Conservation (phyloP, 2,329 filamentous ascomycete species). For the Hypoxylon sp. region DNA sequence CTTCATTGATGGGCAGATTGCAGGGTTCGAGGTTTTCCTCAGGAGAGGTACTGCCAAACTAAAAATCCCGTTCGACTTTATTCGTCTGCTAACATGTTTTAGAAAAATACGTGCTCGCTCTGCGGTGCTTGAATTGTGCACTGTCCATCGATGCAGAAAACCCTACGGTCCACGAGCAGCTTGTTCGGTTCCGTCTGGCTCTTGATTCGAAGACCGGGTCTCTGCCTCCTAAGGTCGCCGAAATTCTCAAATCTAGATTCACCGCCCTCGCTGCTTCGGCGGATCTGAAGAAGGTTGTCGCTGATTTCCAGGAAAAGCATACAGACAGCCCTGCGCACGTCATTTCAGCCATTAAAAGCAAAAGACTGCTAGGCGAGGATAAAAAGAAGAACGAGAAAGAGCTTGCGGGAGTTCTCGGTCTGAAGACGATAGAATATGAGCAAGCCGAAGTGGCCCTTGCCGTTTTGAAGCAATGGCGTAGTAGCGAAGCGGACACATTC, state of each 20-base stretch:
- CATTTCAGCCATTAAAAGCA: conserved; percentile 68
- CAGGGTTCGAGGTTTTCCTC: conserved; percentile 90
- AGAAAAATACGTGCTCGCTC: conserved; percentile 88
- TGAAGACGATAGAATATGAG: conserved; percentile 55
- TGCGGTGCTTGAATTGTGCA: conserved; percentile 83
- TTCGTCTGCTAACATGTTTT: conserved; percentile 25
- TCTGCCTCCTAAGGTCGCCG: conserved; percentile 69
- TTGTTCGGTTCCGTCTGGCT: conserved; percentile 71
- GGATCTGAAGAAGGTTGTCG: conserved; percentile 70
- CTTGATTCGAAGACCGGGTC: conserved; percentile 64
- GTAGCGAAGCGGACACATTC: conserved; percentile 57
- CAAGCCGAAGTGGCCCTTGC: conserved; percentile 55
- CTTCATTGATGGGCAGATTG: conserved; percentile 81
- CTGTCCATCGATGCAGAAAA: conserved; percentile 72
- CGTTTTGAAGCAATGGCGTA: conserved; percentile 58
- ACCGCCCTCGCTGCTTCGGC: conserved; percentile 64
- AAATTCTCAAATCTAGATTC: conserved; percentile 75
- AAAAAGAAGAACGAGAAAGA: conserved; percentile 66
- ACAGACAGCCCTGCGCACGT: conserved; percentile 68
- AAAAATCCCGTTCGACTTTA: neutral
- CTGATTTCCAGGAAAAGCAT: conserved; percentile 69
- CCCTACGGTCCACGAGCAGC: conserved; percentile 78
- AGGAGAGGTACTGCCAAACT: conserved; percentile 71
- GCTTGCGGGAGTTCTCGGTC: conserved; percentile 60
- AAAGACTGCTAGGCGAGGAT: conserved; percentile 65